These are phyloP conservation scores for Spatholobus suberectus DNA, from an alignment of 306 rosid species.

Conservation along the genomic window DNA sequence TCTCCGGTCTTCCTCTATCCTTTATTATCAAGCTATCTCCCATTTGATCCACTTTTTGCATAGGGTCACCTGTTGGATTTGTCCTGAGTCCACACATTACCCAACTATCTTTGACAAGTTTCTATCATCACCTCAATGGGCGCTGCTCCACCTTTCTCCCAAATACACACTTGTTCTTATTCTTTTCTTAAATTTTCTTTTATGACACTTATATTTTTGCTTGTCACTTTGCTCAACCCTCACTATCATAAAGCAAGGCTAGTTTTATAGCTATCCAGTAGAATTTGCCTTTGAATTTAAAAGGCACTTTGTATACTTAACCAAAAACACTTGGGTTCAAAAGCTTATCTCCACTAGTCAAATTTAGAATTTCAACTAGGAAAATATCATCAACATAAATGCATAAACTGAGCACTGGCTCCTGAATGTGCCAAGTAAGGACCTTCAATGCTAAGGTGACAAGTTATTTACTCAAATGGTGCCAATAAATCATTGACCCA, in stretches of 20 bases:
- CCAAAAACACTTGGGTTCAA: neutral
- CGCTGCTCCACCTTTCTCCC: neutral
- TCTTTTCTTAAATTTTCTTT: neutral
- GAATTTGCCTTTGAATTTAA: neutral
- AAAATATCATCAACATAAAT: neutral
- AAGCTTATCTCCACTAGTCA: neutral
- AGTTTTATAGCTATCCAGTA: no score
- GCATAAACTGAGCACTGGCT: neutral
- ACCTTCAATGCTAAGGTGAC: neutral
- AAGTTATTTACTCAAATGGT: neutral
- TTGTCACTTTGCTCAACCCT: no score
- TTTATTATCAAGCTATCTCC: no score
- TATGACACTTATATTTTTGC: neutral
- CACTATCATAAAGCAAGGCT: no score
- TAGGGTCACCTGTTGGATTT: neutral
- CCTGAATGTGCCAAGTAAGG: neutral
- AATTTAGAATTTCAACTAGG: conserved; percentile 25
- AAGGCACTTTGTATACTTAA: neutral
- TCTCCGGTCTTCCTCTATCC: no score
- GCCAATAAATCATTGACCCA: neutral
- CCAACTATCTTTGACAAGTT: neutral
- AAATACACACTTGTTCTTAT: neutral
- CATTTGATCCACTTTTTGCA: no score
- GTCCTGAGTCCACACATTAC: neutral
- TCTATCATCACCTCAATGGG: neutral